A percentile compares a stretch with the other conserved stretches of the same genome.
phyloP scores from a whole-genome alignment of 2,329 filamentous ascomycete species.

The Clarireedia paspali region DNA sequence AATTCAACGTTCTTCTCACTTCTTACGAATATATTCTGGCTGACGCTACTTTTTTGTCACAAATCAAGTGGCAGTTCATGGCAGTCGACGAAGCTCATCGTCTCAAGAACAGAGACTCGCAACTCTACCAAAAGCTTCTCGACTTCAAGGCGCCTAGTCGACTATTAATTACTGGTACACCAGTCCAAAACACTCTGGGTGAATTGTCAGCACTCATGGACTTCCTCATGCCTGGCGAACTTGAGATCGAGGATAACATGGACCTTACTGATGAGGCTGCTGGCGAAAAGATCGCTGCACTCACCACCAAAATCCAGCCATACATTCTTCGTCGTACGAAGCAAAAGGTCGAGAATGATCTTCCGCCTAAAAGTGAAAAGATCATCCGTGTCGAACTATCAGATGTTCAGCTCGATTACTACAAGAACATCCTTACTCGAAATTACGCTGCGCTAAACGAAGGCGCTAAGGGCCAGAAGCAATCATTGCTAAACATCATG shows the following conservation, averaged over 20 bases:
- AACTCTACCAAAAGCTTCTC: slow-evolving; percentile 78
- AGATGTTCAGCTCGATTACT: slow-evolving; percentile 94
- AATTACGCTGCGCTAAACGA: slow-evolving; percentile 94
- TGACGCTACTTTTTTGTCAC: slow-evolving; percentile 75
- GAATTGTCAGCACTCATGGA: slow-evolving; percentile 90
- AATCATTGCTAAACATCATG: slow-evolving; percentile 94
- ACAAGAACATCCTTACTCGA: slow-evolving; percentile 95
- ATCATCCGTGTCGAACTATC: slow-evolving; percentile 97
- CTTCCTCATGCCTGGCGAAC: slow-evolving; percentile 92
- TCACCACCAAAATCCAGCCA: slow-evolving; percentile 82
- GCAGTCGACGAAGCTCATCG: slow-evolving; percentile 96
- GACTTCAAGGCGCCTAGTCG: slow-evolving; percentile 84
- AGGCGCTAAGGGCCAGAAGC: slow-evolving; percentile 83
- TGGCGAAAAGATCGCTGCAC: slow-evolving; percentile 75
- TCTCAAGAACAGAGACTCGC: slow-evolving; percentile 91
- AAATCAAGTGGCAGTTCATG: slow-evolving; percentile 96
- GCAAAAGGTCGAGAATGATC: slow-evolving; percentile 91
- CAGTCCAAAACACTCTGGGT: slow-evolving; percentile 92
- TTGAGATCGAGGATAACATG: slow-evolving; percentile 85
- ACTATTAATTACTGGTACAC: slow-evolving; percentile 91
- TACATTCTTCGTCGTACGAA: slow-evolving; percentile 95
- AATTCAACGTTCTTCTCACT: slow-evolving; percentile 96
- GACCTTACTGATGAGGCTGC: slow-evolving; percentile 76
- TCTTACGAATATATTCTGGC: slow-evolving; percentile 94
- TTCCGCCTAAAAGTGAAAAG: slow-evolving; percentile 96